A percentile compares a stretch with the other conserved stretches of the same genome.
phyloP scores from a whole-genome alignment of 352 stramenopile species.

The Globisporangium polare region DNA sequence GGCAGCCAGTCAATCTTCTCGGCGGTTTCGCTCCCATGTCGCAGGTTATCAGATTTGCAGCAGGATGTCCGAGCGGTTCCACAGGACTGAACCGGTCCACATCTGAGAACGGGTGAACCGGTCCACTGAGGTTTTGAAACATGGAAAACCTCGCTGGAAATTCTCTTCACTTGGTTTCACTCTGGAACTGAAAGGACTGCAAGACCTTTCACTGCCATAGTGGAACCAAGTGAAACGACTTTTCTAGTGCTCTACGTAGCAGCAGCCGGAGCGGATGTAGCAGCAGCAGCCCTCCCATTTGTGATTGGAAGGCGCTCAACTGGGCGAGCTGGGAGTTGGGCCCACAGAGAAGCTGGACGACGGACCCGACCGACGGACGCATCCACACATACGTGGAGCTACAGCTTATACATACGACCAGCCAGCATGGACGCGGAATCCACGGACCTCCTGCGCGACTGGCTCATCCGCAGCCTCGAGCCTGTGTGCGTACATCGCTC shows the following conservation, averaged over 20 bases:
- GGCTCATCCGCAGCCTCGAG: conserved; percentile 81
- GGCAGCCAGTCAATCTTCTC: background rate
- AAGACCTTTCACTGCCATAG: background rate
- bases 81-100: background rate
- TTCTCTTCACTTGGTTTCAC: background rate
- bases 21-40: background rate
- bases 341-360: conserved; percentile 2
- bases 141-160: background rate
- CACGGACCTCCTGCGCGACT: conserved; percentile 82
- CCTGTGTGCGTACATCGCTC: conserved; percentile 56
- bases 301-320: conserved; percentile 14
- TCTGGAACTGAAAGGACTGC: background rate
- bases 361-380: conserved; percentile 5
- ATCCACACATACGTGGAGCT: conserved; percentile 3
- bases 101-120: background rate
- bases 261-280: background rate
- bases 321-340: background rate
- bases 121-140: background rate
- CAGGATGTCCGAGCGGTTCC: too few relatives aligned
- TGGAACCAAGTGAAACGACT: background rate
- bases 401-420: background rate
- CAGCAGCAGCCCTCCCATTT: background rate
- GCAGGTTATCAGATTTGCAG: conserved; percentile 14
- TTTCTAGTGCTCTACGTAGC: background rate
- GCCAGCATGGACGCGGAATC: conserved; percentile 65